Evolutionary conservation across 768 basidiomycete species (phyloP), one percentile per base, ranked within the genome.

Genomic region (Sarcomyxa edulis): DNA sequence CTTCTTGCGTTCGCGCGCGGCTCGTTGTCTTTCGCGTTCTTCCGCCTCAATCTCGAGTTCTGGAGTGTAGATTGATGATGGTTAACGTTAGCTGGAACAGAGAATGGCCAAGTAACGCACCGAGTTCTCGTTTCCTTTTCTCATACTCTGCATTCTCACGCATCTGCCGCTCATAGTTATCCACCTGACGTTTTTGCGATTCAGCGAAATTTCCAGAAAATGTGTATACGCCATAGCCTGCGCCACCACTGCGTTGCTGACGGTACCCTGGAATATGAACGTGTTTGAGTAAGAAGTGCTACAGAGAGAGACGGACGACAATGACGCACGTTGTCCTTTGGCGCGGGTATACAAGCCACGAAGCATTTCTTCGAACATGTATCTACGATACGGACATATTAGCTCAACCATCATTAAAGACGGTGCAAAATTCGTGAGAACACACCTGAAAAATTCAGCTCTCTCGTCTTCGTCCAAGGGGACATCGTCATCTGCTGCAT

Each of bases 1-100:
- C 9, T 53, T 53, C 26, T 47, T 48, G 30, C 49, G 44, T 38
- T 59, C 54, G 20, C 48, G 52, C 38, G 49, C 58, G 27, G 36
- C 37, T 36, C 42, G 48, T 27, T 50, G 40, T 15, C 45, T 37
- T 43, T 59, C 60, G 25, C 52, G 54, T 41, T 63, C 50, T 45
- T 65, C 58, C n/a, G 44, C 46, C 37, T 54, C 60, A 24, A 61
- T 47, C 41, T 67, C 59, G 11, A 40, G 45, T 44, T 65, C 65
- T 64, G 34, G 23, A 16, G 39, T 14, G 14, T 24, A 35, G 11
- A 27, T 34, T 12, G 35, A 20, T 32, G 19, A 18, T 32, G 27
- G 25, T 19, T 14, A 6, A 35, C 26, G 42, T 31, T 37, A 8
- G 11, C 12, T n/a, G 11, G 8, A 32, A n/a, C 30, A 18, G 29